Evolutionary conservation across 306 rosid species (phyloP).

Genomic region (Medicago ruthenica): DNA sequence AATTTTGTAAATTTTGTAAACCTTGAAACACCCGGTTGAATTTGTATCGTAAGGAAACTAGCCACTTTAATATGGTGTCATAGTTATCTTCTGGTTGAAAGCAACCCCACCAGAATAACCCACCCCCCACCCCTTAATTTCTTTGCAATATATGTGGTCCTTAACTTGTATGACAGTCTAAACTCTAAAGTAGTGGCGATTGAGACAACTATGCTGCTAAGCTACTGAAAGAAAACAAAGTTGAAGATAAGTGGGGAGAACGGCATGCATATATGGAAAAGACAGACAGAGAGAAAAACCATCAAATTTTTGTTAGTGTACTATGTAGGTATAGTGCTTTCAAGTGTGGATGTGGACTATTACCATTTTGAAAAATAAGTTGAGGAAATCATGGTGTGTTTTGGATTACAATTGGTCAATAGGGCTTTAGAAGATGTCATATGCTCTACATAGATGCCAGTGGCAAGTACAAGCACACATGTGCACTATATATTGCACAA

Average conservation of each 20-base stretch:
- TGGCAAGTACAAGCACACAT: slow-evolving; percentile 65
- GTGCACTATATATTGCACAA: not conserved
- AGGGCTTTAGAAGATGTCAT: slow-evolving; percentile 51
- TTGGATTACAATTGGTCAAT: slow-evolving; percentile 58
- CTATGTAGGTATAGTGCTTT: slow-evolving; percentile 45
- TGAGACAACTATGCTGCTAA: slow-evolving; percentile 36
- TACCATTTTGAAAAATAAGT: slow-evolving; percentile 48
- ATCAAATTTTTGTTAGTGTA: slow-evolving; percentile 16
- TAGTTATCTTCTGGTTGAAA: slow-evolving; percentile 81
- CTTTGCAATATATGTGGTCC: slow-evolving; percentile 75
- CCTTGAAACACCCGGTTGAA: too few species aligned
- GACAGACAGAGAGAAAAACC: slow-evolving; percentile 23
- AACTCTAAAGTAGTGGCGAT: slow-evolving; percentile 57
- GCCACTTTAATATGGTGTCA: slow-evolving; percentile 41
- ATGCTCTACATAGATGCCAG: slow-evolving; percentile 32
- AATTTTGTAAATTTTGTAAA: too few species aligned
- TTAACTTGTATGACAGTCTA: slow-evolving; percentile 47
- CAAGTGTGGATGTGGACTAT: slow-evolving; percentile 55
- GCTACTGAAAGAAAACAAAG: slow-evolving; percentile 27
- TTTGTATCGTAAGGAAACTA: not conserved
- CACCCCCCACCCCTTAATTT: slow-evolving; percentile 53
- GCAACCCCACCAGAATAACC: slow-evolving; percentile 65
- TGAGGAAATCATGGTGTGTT: slow-evolving; percentile 37
- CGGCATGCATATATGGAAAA: slow-evolving; percentile 93
- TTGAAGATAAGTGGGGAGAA: slow-evolving; percentile 47